phyloP scores from a whole-genome alignment of 2,329 filamentous ascomycete species.

The Talaromyces sp. region DNA sequence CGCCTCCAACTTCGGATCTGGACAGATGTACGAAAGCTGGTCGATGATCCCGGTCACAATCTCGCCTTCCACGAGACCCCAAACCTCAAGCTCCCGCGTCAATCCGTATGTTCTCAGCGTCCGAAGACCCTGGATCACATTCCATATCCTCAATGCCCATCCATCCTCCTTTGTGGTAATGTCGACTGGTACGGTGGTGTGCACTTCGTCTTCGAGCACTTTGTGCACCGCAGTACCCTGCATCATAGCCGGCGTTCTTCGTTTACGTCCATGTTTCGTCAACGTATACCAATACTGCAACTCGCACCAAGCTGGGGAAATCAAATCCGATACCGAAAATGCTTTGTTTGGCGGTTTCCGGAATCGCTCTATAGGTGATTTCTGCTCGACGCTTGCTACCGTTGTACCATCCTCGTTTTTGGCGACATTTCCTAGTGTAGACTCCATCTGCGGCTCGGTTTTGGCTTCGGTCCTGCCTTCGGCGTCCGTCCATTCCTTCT shows the following conservation, averaged over 20 bases:
- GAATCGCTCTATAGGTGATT: conserved; percentile 72
- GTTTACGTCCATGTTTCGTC: conserved; percentile 71
- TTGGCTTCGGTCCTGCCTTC: neutral
- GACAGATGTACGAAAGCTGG: conserved; percentile 72
- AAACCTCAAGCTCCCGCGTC: conserved; percentile 76
- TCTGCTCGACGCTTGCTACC: conserved; percentile 24
- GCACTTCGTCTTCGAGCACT: conserved; percentile 78
- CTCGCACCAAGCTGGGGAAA: conserved; percentile 92
- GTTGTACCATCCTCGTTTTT: conserved; percentile 26
- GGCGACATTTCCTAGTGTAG: neutral
- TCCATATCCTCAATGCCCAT: conserved; percentile 83
- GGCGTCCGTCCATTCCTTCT: conserved; percentile 26
- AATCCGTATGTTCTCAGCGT: conserved; percentile 67
- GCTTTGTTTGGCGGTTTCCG: conserved; percentile 73
- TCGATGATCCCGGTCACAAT: conserved; percentile 90
- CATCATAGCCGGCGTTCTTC: conserved; percentile 77
- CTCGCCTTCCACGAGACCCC: conserved; percentile 78
- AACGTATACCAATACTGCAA: conserved; percentile 88
- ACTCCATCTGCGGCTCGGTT: neutral
- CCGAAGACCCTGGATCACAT: conserved; percentile 79
- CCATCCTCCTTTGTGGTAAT: conserved; percentile 73
- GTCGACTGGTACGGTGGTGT: conserved; percentile 70
- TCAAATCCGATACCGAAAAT: conserved; percentile 81
- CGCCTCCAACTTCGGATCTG: conserved; percentile 67
- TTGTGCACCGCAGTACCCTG: conserved; percentile 76